Evolutionary conservation across 2,329 filamentous ascomycete species (phyloP), one percentile per base, ranked within the genome.

Genomic region (Penicillium sp.): DNA sequence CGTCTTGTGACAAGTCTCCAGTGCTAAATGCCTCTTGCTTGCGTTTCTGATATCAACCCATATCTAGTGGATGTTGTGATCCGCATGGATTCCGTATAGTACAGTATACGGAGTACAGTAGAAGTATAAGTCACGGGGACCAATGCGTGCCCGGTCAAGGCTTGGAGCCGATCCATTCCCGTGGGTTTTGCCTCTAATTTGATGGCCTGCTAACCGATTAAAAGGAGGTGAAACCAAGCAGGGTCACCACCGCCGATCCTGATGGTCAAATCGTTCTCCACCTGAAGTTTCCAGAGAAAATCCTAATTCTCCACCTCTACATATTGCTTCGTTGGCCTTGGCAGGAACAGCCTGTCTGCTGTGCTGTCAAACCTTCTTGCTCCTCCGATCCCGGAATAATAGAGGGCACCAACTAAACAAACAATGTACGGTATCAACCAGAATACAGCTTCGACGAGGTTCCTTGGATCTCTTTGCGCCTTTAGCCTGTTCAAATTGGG

Each of bases 131-230:
- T 22, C 29, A 45, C 11, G 8, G 29, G 37, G 31, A 53, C 57
- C 57, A 60, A 58, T 62, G 53, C 52, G 57, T 50, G 52, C 53
- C 55, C 57, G 56, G 37, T 49, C 37, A 50, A 57, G 56, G 64
- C 60, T 64, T 61, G 62, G 57, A 59, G 66, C 59, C 55, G 68
- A 71, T 69, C 68, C 65, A 69, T 70, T 67, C 60, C 62, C 58
- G 58, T 60, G 61, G 24, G 1, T 7, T 26, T 7, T 26, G 24
- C 46, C 62, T 27, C 49, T 57, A 52, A 65, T 64, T 65, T 66
- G 66, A 65, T 56, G 60, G 63, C 61, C 59, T 55, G 57, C 51
- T 51, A 53, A 49, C 53, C 58, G 47, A 57, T 44, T 53, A 56
- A 63, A 56, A 60, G 53, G 55, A 63, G 53, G 62, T 65, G 67